Percentiles rank a stretch among this genome's conserved stretches.
These are phyloP conservation scores for Pelargonium australe DNA, from an alignment of 441 rosid genomes.

Conservation along the genomic window DNA sequence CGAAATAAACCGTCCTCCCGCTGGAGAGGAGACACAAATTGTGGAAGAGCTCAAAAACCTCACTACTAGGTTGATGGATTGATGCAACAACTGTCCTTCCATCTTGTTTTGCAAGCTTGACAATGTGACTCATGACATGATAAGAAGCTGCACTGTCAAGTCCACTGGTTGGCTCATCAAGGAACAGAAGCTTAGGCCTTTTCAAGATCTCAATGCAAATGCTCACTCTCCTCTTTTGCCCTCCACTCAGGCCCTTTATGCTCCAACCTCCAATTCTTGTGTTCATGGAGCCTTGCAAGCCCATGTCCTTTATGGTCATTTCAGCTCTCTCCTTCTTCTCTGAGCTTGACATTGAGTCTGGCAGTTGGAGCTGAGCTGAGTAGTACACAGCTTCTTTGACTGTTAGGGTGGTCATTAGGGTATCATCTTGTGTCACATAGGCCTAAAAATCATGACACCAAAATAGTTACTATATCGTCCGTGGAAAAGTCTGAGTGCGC, in stretches of 20 bases:
- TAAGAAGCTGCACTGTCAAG: slow-evolving; percentile 54
- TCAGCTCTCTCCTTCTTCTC: slow-evolving; percentile 50
- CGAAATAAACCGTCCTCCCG: slow-evolving; percentile 36
- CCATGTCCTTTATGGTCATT: slow-evolving; percentile 46
- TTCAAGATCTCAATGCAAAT: slow-evolving; percentile 46
- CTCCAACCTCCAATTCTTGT: slow-evolving; percentile 47
- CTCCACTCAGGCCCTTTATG: slow-evolving; percentile 38
- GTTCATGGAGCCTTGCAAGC: slow-evolving; percentile 32
- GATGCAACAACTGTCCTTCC: slow-evolving; percentile 40
- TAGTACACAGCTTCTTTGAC: slow-evolving; percentile 43
- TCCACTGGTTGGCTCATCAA: slow-evolving; percentile 53
- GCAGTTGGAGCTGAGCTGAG: slow-evolving; percentile 50
- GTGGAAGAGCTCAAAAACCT: slow-evolving; percentile 45
- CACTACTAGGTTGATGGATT: slow-evolving; percentile 50
- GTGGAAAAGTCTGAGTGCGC: not conserved
- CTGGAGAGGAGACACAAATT: slow-evolving; percentile 42
- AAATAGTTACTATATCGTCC: not conserved
- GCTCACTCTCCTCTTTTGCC: slow-evolving; percentile 47
- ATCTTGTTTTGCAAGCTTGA: slow-evolving; percentile 27
- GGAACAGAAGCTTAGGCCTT: slow-evolving; percentile 41
- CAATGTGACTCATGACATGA: slow-evolving; percentile 40
- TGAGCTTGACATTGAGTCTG: slow-evolving; percentile 31
- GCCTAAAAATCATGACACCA: slow-evolving; percentile 26
- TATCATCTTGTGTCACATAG: slow-evolving; percentile 58
- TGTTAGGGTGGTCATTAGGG: slow-evolving; percentile 32